Percentiles rank a stretch among this genome's conserved stretches.
phyloP scores from a whole-genome alignment of 2,329 filamentous ascomycete species.

The Monosporascus ibericus region DNA sequence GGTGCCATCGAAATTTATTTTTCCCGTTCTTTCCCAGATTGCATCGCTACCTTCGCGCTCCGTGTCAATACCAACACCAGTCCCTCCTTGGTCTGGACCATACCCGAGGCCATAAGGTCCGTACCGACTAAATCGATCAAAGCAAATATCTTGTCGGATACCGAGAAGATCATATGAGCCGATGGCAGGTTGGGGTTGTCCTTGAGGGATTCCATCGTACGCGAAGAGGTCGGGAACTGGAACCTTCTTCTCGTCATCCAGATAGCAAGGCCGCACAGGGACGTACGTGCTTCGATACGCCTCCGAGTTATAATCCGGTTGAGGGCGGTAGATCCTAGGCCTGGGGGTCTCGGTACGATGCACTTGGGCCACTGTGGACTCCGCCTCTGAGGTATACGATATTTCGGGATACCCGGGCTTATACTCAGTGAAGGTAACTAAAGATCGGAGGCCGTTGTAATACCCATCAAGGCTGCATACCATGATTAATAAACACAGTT shows the following conservation, averaged over 20 bases:
- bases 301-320: slow-evolving; percentile 55
- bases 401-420: slow-evolving; percentile 65
- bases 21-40: slow-evolving; percentile 49
- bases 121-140: slow-evolving; percentile 78
- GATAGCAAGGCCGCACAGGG: slow-evolving; percentile 53
- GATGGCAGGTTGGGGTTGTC: slow-evolving; percentile 70
- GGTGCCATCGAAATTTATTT: slow-evolving; percentile 49
- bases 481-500: slow-evolving; percentile 8
- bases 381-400: slow-evolving; percentile 7
- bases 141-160: slow-evolving; percentile 72
- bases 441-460: slow-evolving; percentile 67
- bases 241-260: slow-evolving; percentile 53
- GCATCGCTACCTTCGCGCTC: slow-evolving; percentile 61
- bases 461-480: slow-evolving; percentile 66
- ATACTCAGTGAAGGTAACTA: slow-evolving; percentile 60
- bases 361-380: slow-evolving; percentile 17
- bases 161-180: slow-evolving; percentile 73
- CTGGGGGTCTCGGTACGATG: slow-evolving; percentile 34
- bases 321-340: slow-evolving; percentile 58
- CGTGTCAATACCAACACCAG: slow-evolving; percentile 64
- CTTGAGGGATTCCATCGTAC: slow-evolving; percentile 64
- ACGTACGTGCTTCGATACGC: slow-evolving; percentile 49
- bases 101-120: slow-evolving; percentile 88
- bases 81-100: slow-evolving; percentile 63
- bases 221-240: slow-evolving; percentile 59